Evolutionary conservation across 352 stramenopile genomes (phyloP).

Genomic region (Phytopythium kandeliae): DNA sequence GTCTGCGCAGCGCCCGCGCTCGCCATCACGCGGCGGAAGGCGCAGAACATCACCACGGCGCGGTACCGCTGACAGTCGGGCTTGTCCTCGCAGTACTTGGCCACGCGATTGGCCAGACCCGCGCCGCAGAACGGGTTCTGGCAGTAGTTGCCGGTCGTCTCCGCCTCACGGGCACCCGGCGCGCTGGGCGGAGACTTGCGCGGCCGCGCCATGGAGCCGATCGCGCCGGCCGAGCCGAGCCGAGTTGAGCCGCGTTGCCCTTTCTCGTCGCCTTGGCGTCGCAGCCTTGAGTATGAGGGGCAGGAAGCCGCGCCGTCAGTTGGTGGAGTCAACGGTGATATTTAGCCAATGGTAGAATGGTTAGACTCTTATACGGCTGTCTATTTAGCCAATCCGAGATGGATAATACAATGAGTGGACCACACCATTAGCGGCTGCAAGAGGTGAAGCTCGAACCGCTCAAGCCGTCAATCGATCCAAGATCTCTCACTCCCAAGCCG

Average conservation of each 20-base stretch:
- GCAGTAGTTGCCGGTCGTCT: conserved; percentile 14
- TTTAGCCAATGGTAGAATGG: no score
- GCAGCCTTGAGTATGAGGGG: no score
- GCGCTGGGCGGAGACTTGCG: conserved; percentile 1
- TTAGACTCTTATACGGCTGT: no score
- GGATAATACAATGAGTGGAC: no score
- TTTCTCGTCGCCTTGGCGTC: conserved; percentile 1
- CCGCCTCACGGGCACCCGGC: background rate
- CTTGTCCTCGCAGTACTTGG: conserved; percentile 40
- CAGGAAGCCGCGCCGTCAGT: no score
- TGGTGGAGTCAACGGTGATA: no score
- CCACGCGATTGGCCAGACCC: conserved; percentile 29
- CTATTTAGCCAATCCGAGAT: no score
- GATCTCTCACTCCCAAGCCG: no score
- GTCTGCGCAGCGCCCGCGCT: conserved; percentile 15
- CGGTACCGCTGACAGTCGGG: conserved; percentile 50
- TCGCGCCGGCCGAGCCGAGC: background rate
- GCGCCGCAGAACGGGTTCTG: conserved; percentile 52
- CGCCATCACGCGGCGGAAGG: conserved; percentile 10
- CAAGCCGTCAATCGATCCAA: no score
- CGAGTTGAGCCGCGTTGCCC: background rate
- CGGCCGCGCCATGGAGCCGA: background rate
- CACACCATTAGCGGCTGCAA: no score
- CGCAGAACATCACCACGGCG: conserved; percentile 43
- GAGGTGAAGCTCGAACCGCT: no score